Evolutionary conservation across 2,329 filamentous ascomycete genomes (phyloP), one percentile per base, ranked within the genome.

Genomic region (Parascedosporium putredinis): DNA sequence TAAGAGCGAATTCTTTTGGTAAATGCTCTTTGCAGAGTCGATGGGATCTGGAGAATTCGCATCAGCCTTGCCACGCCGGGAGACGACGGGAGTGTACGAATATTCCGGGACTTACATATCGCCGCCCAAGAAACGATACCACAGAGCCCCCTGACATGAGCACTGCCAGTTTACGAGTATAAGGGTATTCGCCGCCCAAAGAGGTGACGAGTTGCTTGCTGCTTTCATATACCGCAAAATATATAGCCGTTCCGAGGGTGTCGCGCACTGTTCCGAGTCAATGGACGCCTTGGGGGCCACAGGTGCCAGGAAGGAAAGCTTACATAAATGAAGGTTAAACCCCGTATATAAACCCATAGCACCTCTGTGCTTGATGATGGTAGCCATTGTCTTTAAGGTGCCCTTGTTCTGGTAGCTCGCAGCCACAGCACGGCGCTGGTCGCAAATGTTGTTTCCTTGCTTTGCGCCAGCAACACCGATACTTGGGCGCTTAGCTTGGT

Each of bases 401-500:
- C 86, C 86, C 64, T 88, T 84, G 59, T 87, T 86, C 63, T 86
- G 81, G 60, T 88, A 88, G 64, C 81, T 88, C 50, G 76, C 69
- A 20, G 80, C 80, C 47, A 83, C 74, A 10, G 73, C 74, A 55
- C 76, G 80, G 57, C 73, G 78, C 55, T 76, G 71, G 51, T 75
- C 71, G 23, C 53, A 47, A 14, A 49, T 49, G 2, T 51, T 45
- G n/a, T 45, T 45, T 29, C 22, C 24, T 45, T 60, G 47, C 55
- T 61, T 16, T 56, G 56, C 16, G 84, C 83, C 69, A 90, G 79
- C 52, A 91, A 70, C 9, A 89, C 84, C 2, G 88, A 89, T 18
- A 93, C 84, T 64, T 94, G 88, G 14, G 88, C 86, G 63, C 85
- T 90, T 52, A 93, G 74, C 65, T 94, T 94, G n/a, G 86, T 90